These are phyloP conservation scores for Pichia sp. DNA, from an alignment of 1,139 yeast species.

Conservation along the genomic window DNA sequence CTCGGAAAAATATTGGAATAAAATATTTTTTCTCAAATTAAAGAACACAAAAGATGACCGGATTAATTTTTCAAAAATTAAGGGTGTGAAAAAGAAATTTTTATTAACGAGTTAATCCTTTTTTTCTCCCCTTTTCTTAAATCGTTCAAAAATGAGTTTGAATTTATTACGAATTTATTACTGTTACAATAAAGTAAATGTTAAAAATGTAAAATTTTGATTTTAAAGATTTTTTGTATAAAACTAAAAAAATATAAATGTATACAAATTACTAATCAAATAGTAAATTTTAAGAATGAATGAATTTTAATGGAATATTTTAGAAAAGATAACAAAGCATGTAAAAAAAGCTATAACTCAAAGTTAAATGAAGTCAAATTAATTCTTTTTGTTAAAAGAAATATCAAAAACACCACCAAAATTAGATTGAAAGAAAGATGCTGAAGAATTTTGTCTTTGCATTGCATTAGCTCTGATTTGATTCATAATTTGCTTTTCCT, in stretches of 20 bases:
- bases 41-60: no score
- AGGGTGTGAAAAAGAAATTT: no score
- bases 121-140: no score
- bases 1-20: background rate
- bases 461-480: conserved; percentile 28
- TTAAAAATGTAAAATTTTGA: no score
- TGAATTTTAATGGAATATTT: background rate
- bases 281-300: background rate
- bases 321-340: background rate
- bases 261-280: background rate
- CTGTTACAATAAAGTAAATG: no score
- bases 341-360: background rate
- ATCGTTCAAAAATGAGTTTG: no score
- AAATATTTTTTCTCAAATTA: no score
- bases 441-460: conserved; percentile 23
- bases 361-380: background rate
- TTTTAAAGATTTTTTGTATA: no score
- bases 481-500: conserved; percentile 33
- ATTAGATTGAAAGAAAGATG: conserved; percentile 24
- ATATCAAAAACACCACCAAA: conserved; percentile 29
- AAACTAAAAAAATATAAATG: no score
- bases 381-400: conserved; percentile 25
- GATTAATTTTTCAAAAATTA: no score
- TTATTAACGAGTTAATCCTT: no score
- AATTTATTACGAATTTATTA: no score